These are phyloP conservation scores for Sugiyamaella xylanicola DNA, from an alignment of 1,139 yeast species.

Conservation along the genomic window DNA sequence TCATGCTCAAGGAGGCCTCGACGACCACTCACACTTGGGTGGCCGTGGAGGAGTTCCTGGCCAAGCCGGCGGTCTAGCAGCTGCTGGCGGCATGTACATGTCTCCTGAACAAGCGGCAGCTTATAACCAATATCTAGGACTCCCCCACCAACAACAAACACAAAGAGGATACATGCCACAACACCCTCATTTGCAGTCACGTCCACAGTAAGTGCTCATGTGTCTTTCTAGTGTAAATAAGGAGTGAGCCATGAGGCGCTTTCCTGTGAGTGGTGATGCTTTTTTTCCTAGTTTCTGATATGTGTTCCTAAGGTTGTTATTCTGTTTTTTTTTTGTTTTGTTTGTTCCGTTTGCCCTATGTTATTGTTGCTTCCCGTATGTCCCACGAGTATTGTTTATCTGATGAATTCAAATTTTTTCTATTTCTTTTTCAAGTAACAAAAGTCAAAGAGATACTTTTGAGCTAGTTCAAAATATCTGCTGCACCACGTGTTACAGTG, in stretches of 20 bases:
- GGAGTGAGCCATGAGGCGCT: not conserved
- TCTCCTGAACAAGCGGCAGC: constrained; percentile 39
- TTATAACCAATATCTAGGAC: constrained; percentile 35
- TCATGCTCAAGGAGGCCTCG: constrained; percentile 26
- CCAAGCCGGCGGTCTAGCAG: constrained; percentile 21
- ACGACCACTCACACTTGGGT: constrained; percentile 25
- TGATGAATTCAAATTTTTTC: not conserved
- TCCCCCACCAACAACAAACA: constrained; percentile 32
- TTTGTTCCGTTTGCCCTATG: not conserved
- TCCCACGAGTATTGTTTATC: not conserved
- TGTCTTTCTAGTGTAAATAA: not conserved
- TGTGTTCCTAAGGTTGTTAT: not conserved
- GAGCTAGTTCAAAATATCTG: not conserved
- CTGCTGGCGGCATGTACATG: constrained; percentile 30
- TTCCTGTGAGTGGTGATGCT: not conserved
- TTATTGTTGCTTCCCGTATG: constrained; percentile 1
- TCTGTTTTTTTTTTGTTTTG: constrained; percentile 9
- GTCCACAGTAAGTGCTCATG: constrained; percentile 23
- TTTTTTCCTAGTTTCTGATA: not conserved
- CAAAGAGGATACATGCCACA: constrained; percentile 33
- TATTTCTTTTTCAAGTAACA: not conserved
- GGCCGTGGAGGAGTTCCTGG: constrained; percentile 24
- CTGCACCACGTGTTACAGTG: not conserved
- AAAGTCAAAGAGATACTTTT: not conserved
- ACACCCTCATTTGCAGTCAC: constrained; percentile 30